These are phyloP conservation scores for Globisporangium spiculum DNA, from an alignment of 352 stramenopile species.

Conservation along the genomic window DNA sequence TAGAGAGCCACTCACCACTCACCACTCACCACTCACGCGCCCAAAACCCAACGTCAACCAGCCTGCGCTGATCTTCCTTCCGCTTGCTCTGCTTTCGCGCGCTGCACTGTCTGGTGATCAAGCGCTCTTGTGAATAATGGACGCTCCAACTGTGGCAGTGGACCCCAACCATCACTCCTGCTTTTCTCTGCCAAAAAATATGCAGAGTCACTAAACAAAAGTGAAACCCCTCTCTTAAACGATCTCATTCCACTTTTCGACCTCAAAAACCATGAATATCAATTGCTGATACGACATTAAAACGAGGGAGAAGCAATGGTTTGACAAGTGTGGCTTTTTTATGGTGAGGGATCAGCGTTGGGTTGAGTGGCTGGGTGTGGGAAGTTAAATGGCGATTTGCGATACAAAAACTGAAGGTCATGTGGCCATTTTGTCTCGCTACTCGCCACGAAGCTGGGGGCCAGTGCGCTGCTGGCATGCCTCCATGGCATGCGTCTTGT, in stretches of 20 bases:
- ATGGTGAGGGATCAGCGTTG: not conserved
- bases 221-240: not conserved
- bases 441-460: not conserved
- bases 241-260: too few relatives aligned
- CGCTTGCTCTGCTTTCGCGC: too few relatives aligned
- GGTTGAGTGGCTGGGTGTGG: not conserved
- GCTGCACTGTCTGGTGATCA: not conserved
- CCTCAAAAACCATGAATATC: not conserved
- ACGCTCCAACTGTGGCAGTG: not conserved
- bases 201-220: not conserved
- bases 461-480: not conserved
- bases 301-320: not conserved
- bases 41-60: not conserved
- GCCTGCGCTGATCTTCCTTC: not conserved
- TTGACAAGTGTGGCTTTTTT: not conserved
- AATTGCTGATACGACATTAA: not conserved
- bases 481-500: not conserved
- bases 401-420: conserved; percentile 1
- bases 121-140: not conserved
- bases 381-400: conserved; percentile 2
- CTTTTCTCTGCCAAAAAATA: conserved; percentile 6
- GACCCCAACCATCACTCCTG: conserved; percentile 12
- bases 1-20: not conserved
- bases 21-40: not conserved
- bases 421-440: not conserved